Base-by-base conservation (phyloP, 805 yeast genomes). In the Candida germanica region DNA sequence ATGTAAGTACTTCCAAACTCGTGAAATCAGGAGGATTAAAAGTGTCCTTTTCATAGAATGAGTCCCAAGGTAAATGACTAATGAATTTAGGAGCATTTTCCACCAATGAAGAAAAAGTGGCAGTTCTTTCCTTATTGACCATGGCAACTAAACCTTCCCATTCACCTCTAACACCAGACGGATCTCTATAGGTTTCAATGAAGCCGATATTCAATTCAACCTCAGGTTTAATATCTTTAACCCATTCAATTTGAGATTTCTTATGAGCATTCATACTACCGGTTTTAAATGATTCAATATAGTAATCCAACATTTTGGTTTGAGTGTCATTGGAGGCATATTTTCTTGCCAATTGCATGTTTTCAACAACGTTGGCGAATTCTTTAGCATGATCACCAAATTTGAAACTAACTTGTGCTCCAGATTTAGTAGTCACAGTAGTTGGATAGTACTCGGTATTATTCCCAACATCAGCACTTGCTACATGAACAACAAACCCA, bases 1-100 rank as follows among this genome's bases (percentile, higher is more conserved):
- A 87, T 1, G 95, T 83, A 52, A 87, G 67, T 3, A 87, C 95
- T 60, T 87, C 96, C 49, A 87, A 70, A 1, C 95, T 85, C 4
- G 95, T 86, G 63, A 87, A 87, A 60, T 87, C 96, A 14, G 96
- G 96, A 17, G 96, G 91, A 32, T 86, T 81, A 59, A 87, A 87
- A n/a, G 54, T 71, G 54, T 85, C 93, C 59, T 87, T 87, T 59
- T 87, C 96, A 54, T 70, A 87, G 16, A 71, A 75, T 38, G 66
- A 56, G 40, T 72, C 73, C 96, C 96, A 87, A 19, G 96, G 96
- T 47, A 87, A 71, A 47, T 74, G 59, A 2, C 67, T 43, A 43
- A 87, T 83, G 54, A 78, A 84, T 8, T 65, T 59, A 29, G 77
- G 72, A 11, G 95, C 96, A 41, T 69, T 69, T 13, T 66, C 59